Percentiles rank a stretch among this genome's conserved stretches.
phyloP scores from a whole-genome alignment of 2,329 filamentous ascomycete genomes.

The Ophiocordyceps australis region DNA sequence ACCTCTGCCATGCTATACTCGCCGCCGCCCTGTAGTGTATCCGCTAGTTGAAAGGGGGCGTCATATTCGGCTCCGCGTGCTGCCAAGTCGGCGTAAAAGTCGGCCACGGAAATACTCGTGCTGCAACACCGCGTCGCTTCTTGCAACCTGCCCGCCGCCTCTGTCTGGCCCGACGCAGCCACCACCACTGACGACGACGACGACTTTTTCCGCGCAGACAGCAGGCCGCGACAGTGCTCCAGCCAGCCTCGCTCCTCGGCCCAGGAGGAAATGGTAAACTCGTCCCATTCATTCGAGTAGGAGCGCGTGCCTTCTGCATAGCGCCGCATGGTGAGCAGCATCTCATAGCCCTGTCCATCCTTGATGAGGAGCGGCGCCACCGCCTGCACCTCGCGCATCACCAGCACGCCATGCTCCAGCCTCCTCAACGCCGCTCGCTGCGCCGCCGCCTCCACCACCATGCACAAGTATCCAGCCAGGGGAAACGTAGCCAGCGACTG shows the following conservation, averaged over 20 bases:
- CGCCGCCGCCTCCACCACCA: slow-evolving; percentile 27
- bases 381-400: slow-evolving; percentile 9
- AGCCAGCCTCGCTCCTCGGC: slow-evolving; percentile 32
- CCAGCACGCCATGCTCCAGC: slow-evolving; percentile 5
- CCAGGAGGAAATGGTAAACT: slow-evolving; percentile 38
- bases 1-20: slow-evolving; percentile 10
- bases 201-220: slow-evolving; percentile 15
- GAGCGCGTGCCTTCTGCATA: slow-evolving; percentile 11
- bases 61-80: slow-evolving; percentile 8
- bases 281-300: slow-evolving; percentile 28
- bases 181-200: slow-evolving; percentile 8
- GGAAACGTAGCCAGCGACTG: slow-evolving; percentile 38
- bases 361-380: slow-evolving; percentile 10
- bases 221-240: slow-evolving; percentile 37
- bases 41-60: slow-evolving; percentile 6
- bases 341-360: slow-evolving; percentile 8
- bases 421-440: slow-evolving; percentile 13
- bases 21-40: slow-evolving; percentile 3
- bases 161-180: too few relatives aligned
- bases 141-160: slow-evolving; percentile 3
- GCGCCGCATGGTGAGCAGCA: slow-evolving; percentile 7
- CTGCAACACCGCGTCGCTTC: slow-evolving; percentile 1
- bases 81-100: slow-evolving; percentile 10
- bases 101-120: slow-evolving; percentile 3
- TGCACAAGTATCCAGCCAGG: slow-evolving; percentile 30